These are phyloP conservation scores for Fusarium annulatum DNA, from an alignment of 2,329 filamentous ascomycete genomes.

Conservation along the genomic window DNA sequence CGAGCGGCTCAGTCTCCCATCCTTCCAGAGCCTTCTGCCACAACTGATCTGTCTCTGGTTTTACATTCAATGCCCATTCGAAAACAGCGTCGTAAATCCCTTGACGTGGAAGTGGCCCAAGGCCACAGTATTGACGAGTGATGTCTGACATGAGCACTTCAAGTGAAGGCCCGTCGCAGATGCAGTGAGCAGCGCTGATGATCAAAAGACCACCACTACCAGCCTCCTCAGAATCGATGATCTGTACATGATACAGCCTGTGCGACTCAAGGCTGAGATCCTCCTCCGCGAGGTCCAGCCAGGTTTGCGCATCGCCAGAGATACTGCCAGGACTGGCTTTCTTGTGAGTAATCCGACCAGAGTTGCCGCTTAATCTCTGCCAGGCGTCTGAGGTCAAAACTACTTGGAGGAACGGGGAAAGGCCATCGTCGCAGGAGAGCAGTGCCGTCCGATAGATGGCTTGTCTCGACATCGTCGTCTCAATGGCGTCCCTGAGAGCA, in stretches of 20 bases:
- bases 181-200: constrained; percentile 18
- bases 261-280: constrained; percentile 1
- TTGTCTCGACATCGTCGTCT: background rate
- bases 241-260: background rate
- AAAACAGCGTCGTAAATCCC: background rate
- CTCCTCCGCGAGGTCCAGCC: background rate
- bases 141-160: constrained; percentile 19
- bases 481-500: background rate
- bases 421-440: constrained; percentile 2
- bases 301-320: background rate
- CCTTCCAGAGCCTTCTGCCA: constrained; percentile 13
- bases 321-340: fast-evolving
- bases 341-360: background rate
- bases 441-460: constrained; percentile 10
- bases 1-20: constrained; percentile 16
- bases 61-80: background rate
- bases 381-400: background rate
- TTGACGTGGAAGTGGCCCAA: background rate
- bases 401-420: constrained; percentile 9
- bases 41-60: background rate
- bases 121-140: background rate
- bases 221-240: background rate
- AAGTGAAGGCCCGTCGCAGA: constrained; percentile 19
- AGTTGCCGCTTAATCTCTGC: background rate
- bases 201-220: background rate